A percentile compares a stretch with the other conserved stretches of the same genome.
These are phyloP conservation scores for Microbotryum lychnidis-dioicae DNA, from an alignment of 1,284 basidiomycete species.

Conservation along the genomic window DNA sequence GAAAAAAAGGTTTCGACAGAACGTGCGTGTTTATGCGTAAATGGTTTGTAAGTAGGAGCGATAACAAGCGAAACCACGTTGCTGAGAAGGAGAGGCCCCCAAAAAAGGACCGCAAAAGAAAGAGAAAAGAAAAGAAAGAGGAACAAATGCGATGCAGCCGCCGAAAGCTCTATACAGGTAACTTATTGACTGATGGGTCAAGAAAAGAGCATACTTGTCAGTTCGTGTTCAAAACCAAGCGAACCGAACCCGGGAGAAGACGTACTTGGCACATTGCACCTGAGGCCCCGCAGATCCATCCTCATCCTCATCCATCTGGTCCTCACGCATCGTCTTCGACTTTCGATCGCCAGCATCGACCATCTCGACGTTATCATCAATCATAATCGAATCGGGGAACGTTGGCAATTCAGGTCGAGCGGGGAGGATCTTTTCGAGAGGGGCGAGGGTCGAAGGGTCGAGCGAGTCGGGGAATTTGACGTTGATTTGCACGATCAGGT, in stretches of 20 bases:
- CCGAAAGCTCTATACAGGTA: no score
- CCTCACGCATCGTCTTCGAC: conserved; percentile 14
- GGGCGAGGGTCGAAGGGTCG: conserved; percentile 56
- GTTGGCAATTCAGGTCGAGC: conserved; percentile 62
- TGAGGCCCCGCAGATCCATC: conserved; percentile 37
- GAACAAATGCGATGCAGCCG: no score
- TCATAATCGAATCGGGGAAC: conserved; percentile 56
- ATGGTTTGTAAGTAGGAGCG: no score
- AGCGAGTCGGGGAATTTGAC: conserved; percentile 86
- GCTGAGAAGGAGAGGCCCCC: no score
- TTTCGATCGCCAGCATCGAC: conserved; percentile 62
- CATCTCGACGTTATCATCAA: conserved; percentile 77
- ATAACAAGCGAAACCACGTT: no score
- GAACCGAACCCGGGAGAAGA: background rate
- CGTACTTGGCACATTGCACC: conserved; percentile 46
- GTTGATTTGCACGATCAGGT: conserved; percentile 79
- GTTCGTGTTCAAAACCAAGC: background rate
- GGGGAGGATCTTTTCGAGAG: conserved; percentile 81
- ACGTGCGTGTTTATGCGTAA: no score
- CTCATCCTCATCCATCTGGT: conserved; percentile 33
- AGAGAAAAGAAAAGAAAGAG: no score
- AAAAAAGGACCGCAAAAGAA: no score
- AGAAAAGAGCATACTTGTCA: no score
- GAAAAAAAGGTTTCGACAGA: no score
- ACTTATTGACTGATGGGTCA: no score